Percentiles rank a stretch among this genome's conserved stretches.
Evolutionary conservation across 176 grass and related monocot genomes (phyloP).

Genomic region (Ampelocalamus luodianensis): DNA sequence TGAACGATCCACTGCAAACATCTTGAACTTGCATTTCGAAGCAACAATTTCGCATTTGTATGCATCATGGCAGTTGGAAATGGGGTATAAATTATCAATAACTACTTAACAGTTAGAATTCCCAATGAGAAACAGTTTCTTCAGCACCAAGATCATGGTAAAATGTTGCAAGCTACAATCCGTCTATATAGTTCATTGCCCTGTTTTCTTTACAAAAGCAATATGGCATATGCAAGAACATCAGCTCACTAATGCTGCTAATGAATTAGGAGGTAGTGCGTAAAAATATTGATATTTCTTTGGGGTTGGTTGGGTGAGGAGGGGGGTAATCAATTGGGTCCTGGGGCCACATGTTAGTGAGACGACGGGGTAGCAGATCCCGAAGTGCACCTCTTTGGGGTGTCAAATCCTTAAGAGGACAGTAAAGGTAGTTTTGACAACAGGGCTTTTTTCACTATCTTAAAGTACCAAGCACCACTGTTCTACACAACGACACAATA

Average conservation of each 20-base stretch:
- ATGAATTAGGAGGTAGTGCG: too few relatives aligned
- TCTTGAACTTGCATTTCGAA: conserved; percentile 3
- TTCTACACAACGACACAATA: neutral
- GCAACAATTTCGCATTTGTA: neutral
- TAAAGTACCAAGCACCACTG: neutral
- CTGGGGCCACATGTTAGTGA: neutral
- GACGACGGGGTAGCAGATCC: neutral
- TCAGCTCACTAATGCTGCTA: neutral
- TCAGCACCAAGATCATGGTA: neutral
- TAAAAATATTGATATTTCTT: neutral
- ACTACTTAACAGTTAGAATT: conserved; percentile 8
- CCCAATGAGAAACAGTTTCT: neutral
- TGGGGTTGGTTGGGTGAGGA: too few relatives aligned
- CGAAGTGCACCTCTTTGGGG: neutral
- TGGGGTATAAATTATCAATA: neutral
- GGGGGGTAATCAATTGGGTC: neutral
- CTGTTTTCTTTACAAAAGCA: neutral
- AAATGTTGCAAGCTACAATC: neutral
- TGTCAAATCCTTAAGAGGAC: neutral
- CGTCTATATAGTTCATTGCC: neutral
- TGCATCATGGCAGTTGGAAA: conserved; percentile 7
- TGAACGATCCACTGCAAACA: conserved; percentile 7
- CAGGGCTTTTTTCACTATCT: neutral
- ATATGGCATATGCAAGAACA: neutral
- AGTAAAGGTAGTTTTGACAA: neutral